Percentiles rank a stretch among this genome's conserved stretches.
phyloP scores from a whole-genome alignment of 768 basidiomycete genomes.

The Rhodosporidiobolus odoratus region DNA sequence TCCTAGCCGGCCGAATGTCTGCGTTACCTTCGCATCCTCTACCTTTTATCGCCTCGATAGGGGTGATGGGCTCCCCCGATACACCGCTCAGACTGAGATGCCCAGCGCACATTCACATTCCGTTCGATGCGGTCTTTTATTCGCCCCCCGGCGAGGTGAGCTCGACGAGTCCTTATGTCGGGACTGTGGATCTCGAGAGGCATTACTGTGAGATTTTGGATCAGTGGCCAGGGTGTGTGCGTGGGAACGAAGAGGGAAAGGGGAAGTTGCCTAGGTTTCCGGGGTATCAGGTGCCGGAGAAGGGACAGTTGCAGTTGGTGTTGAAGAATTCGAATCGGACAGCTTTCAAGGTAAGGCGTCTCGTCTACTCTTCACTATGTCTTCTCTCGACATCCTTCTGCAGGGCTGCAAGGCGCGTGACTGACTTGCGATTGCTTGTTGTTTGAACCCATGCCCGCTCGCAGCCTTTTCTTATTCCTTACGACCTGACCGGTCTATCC shows the following conservation, averaged over 20 bases:
- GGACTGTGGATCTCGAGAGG: conserved; percentile 43
- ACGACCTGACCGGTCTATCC: conserved; percentile 44
- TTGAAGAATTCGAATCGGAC: conserved; percentile 44
- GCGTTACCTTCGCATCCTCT: conserved; percentile 37
- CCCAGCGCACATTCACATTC: conserved; percentile 36
- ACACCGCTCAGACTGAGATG: conserved; percentile 29
- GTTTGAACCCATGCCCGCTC: no score
- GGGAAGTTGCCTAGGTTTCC: conserved; percentile 39
- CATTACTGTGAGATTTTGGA: no score
- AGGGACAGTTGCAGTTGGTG: conserved; percentile 46
- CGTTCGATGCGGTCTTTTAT: conserved; percentile 39
- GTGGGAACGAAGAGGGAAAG: no score
- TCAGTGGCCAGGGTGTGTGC: no score
- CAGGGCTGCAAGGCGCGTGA: no score
- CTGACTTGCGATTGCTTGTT: no score
- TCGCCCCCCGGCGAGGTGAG: conserved; percentile 16
- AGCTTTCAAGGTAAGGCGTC: conserved; percentile 19
- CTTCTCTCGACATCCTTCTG: no score
- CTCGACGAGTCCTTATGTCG: conserved; percentile 43
- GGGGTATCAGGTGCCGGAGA: conserved; percentile 43
- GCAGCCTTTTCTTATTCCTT: conserved; percentile 46
- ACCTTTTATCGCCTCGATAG: conserved; percentile 41
- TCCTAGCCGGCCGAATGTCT: conserved; percentile 44
- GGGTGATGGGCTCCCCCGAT: conserved; percentile 33
- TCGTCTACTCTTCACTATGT: background rate